phyloP scores from a whole-genome alignment of 1,284 basidiomycete species.

The Mycosarcoma maydis region DNA sequence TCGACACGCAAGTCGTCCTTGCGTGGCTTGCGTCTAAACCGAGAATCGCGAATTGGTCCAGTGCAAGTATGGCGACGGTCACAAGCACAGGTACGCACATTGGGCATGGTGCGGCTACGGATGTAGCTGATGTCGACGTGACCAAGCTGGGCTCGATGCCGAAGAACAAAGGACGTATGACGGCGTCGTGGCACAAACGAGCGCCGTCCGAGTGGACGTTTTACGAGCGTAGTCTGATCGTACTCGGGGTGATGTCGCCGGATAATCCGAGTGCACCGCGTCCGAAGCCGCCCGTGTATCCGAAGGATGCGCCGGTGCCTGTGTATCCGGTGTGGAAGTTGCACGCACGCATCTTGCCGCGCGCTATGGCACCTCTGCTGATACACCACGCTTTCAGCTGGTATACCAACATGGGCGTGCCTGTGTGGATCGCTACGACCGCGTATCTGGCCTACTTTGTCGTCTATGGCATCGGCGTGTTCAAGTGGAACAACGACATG shows the following conservation, averaged over 20 bases:
- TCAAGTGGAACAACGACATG: conserved; percentile 28
- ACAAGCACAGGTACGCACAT: no score
- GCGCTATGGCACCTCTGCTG: conserved; percentile 33
- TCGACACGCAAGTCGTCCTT: no score
- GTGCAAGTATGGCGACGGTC: background rate
- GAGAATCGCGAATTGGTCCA: no score
- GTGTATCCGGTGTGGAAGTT: conserved; percentile 43
- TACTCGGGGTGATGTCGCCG: conserved; percentile 11
- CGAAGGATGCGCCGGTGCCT: conserved; percentile 33
- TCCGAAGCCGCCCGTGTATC: conserved; percentile 16
- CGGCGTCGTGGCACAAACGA: conserved; percentile 24
- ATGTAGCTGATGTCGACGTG: background rate
- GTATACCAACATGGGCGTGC: conserved; percentile 28
- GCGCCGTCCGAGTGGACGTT: conserved; percentile 9
- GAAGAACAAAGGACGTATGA: conserved; percentile 20
- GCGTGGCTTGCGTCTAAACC: no score
- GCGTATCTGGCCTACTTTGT: conserved; percentile 31
- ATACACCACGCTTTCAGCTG: conserved; percentile 24
- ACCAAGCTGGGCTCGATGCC: background rate
- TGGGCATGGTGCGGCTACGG: background rate
- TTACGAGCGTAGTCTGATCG: conserved; percentile 9
- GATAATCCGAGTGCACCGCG: background rate
- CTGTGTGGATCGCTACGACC: conserved; percentile 14
- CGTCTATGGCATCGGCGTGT: conserved; percentile 11
- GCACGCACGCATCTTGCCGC: conserved; percentile 29